phyloP scores from a whole-genome alignment of 2,329 filamentous ascomycete genomes.

The Aspergillus persii region DNA sequence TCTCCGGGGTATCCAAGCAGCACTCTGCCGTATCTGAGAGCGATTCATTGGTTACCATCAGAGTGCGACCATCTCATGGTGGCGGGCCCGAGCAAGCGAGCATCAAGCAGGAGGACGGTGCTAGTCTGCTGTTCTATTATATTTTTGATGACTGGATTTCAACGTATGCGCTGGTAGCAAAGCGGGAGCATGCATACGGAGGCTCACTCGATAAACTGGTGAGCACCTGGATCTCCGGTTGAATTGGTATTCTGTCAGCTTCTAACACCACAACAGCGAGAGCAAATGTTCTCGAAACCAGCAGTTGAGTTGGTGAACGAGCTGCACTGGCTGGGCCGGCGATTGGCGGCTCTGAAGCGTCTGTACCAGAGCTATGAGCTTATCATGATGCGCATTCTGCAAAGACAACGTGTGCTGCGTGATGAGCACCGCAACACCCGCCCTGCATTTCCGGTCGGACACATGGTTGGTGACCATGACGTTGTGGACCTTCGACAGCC shows the following conservation, averaged over 20 bases:
- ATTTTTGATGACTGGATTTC: conserved; percentile 67
- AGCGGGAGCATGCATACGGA: conserved; percentile 53
- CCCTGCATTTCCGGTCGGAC: conserved; percentile 17
- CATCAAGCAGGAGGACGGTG: conserved; percentile 49
- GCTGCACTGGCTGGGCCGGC: conserved; percentile 60
- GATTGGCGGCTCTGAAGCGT: conserved; percentile 60
- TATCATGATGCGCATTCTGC: conserved; percentile 61
- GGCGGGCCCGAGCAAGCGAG: conserved; percentile 32
- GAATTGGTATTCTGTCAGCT: neutral
- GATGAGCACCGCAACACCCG: conserved; percentile 32
- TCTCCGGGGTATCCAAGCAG: conserved; percentile 59
- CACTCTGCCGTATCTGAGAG: conserved; percentile 47
- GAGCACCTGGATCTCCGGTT: conserved; percentile 13
- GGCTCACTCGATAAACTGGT: conserved; percentile 52
- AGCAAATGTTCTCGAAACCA: conserved; percentile 55
- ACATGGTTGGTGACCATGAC: conserved; percentile 27
- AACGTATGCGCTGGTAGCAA: conserved; percentile 59
- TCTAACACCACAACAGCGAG: conserved; percentile 37
- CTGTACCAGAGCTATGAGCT: conserved; percentile 62
- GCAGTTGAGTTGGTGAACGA: conserved; percentile 46
- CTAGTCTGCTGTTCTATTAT: conserved; percentile 65
- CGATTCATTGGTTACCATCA: conserved; percentile 50
- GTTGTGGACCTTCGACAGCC: conserved; percentile 41
- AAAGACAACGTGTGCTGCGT: conserved; percentile 45
- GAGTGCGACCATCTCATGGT: conserved; percentile 40